These are phyloP conservation scores for Fusarium sp. DNA, from an alignment of 2,329 filamentous ascomycete genomes.

Conservation along the genomic window DNA sequence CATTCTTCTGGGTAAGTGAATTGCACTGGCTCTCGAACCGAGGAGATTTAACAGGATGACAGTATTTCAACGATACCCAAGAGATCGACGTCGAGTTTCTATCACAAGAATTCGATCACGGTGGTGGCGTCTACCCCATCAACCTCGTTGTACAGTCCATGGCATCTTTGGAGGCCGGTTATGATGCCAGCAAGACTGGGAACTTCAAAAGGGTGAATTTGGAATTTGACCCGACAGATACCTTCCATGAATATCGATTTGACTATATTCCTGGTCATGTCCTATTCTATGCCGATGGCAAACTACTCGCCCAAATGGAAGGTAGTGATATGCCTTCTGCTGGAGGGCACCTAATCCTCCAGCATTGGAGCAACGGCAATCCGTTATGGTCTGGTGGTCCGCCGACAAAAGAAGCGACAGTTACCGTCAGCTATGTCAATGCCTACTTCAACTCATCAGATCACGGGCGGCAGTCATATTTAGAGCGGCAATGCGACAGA, in stretches of 20 bases:
- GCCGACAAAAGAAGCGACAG: conserved; percentile 68
- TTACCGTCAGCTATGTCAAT: conserved; percentile 77
- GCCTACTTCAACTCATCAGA: conserved; percentile 81
- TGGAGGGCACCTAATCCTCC: conserved; percentile 75
- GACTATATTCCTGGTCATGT: conserved; percentile 75
- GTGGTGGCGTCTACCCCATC: conserved; percentile 65
- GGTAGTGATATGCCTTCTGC: conserved; percentile 67
- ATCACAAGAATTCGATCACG: conserved; percentile 69
- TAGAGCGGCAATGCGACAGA: conserved; percentile 21
- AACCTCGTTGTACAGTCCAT: conserved; percentile 82
- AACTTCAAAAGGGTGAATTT: conserved; percentile 69
- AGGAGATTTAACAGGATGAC: neutral
- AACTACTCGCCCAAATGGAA: conserved; percentile 65
- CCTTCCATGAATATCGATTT: conserved; percentile 82
- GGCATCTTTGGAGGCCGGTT: conserved; percentile 67
- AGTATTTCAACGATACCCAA: conserved; percentile 83
- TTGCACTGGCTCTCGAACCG: neutral
- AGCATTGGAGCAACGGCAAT: conserved; percentile 84
- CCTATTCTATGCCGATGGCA: conserved; percentile 75
- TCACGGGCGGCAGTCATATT: conserved; percentile 23
- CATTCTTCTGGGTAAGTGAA: conserved; percentile 78
- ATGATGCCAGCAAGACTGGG: conserved; percentile 69
- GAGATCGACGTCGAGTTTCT: conserved; percentile 87
- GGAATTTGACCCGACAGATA: conserved; percentile 72
- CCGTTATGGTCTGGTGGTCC: conserved; percentile 77